Evolutionary conservation across 2,329 filamentous ascomycete species (phyloP).

Genomic region (Bretziella fagacearum): DNA sequence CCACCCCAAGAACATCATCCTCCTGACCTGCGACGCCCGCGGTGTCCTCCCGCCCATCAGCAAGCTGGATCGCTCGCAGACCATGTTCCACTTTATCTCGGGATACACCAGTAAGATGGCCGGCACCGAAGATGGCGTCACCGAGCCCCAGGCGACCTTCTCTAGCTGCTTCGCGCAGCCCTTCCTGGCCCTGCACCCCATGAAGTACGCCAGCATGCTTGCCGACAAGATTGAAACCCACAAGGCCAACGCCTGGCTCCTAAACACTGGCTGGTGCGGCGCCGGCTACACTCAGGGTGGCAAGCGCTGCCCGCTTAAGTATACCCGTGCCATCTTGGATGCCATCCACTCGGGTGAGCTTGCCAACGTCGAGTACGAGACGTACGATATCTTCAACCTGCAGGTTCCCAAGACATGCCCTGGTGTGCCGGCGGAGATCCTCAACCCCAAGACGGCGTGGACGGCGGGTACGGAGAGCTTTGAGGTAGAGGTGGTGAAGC

Average conservation of each 20-base stretch:
- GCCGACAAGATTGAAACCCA: conserved; percentile 94
- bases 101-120: conserved; percentile 99
- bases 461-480: conserved; percentile 68
- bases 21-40: conserved; percentile 93
- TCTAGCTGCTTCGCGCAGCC: conserved; percentile 98
- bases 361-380: conserved; percentile 83
- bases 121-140: conserved; percentile 91
- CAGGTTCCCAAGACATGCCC: conserved; percentile 84
- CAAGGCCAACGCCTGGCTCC: conserved; percentile 91
- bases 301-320: conserved; percentile 95
- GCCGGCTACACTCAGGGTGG: conserved; percentile 79
- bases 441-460: conserved; percentile 92
- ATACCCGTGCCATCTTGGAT: conserved; percentile 95
- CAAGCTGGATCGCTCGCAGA: conserved; percentile 85
- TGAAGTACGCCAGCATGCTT: conserved; percentile 97
- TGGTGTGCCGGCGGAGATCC: conserved; percentile 73
- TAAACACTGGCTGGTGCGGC: conserved; percentile 97
- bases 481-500: conserved; percentile 73
- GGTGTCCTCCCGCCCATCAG: conserved; percentile 96
- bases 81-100: conserved; percentile 99
- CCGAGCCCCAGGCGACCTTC: conserved; percentile 96
- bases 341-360: conserved; percentile 92
- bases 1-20: conserved; percentile 93
- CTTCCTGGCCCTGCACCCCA: conserved; percentile 95
- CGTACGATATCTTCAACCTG: conserved; percentile 92